A percentile compares a stretch with the other conserved stretches of the same genome.
Evolutionary conservation across 2,329 filamentous ascomycete genomes (phyloP).

Genomic region (Fusarium dimerum): DNA sequence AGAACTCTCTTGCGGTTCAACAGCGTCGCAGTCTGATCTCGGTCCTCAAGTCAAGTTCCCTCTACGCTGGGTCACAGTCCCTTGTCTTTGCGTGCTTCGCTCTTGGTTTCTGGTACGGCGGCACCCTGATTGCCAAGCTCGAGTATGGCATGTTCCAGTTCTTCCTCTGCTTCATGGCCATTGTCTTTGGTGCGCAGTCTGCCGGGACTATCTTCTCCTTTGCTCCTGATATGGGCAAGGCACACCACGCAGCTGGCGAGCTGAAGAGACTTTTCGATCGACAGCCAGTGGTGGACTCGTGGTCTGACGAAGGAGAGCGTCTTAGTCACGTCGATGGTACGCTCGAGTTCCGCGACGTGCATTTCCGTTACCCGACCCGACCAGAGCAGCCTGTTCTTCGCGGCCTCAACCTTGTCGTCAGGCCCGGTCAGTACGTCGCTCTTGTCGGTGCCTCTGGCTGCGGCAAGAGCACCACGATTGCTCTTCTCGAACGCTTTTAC

Average conservation of each 20-base stretch:
- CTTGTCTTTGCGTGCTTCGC: conserved; percentile 82
- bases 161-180: conserved; percentile 84
- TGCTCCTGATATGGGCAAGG: conserved; percentile 91
- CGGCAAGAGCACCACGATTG: conserved; percentile 92
- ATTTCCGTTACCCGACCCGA: conserved; percentile 91
- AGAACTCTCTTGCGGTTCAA: conserved; percentile 64
- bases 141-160: conserved; percentile 85
- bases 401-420: conserved; percentile 73
- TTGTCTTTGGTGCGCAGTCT: conserved; percentile 91
- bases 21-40: conserved; percentile 69
- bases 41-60: conserved; percentile 71
- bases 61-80: conserved; percentile 85
- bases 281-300: conserved; percentile 78
- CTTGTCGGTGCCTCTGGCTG: conserved; percentile 93
- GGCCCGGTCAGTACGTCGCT: conserved; percentile 81
- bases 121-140: conserved; percentile 66
- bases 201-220: conserved; percentile 89
- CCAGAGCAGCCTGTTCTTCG: conserved; percentile 90
- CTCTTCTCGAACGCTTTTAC: conserved; percentile 91
- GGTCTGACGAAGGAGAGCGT: conserved; percentile 68
- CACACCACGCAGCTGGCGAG: conserved; percentile 77
- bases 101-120: conserved; percentile 91
- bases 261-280: conserved; percentile 84
- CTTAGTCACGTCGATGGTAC: conserved; percentile 69
- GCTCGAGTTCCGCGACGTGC: conserved; percentile 88